Evolutionary conservation across 345 rosid species (phyloP), one percentile per base, ranked within the genome.

Genomic region (Euphorbia peplus): DNA sequence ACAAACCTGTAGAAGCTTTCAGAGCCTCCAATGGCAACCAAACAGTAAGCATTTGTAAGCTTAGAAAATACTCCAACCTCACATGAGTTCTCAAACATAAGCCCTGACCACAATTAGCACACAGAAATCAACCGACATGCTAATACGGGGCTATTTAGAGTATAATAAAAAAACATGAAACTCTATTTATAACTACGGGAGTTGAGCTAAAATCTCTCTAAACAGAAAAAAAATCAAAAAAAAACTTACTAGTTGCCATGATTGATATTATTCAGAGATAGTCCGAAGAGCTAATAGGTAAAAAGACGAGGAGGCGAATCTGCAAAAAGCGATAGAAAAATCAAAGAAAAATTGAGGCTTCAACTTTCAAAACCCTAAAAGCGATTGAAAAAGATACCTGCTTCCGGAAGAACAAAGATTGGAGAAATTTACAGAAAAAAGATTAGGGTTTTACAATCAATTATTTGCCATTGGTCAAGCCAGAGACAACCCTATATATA

Each of bases 11-110:
- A 95, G 76, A 90, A 88, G 80, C 73, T 86, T 60, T 86, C 91
- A 1, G 91, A 88, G 53, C 95, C 91, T n/a, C 96, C 98, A 32
- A 88, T 90, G 8, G 92, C 95, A 41, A 92, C 98, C 80, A 90
- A 79, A 78, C 96, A 90, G 73, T 85, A 92, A 0, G 98, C 98
- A 78, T 90, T 92, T 8, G 96, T 90, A 64, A 92, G 84, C 81
- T 92, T 88, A 16, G 93, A 87, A 70, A 90, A 90, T 21, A 88
- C 98, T 51, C 96, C 98, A 74, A 90, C 83, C 47, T 92, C 96
- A 64, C 95, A 90, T 1, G 79, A 76, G 66, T 92, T 92, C 82
- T 92, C 98, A 80, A 92, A 92, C 81, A 83, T 85, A 76, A 92
- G 91, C 71, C 98, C 98, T 88, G 73, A 26, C 60, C 48, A 44